Evolutionary conservation across 805 yeast species (phyloP).

Genomic region (Metschnikowia continentalis): DNA sequence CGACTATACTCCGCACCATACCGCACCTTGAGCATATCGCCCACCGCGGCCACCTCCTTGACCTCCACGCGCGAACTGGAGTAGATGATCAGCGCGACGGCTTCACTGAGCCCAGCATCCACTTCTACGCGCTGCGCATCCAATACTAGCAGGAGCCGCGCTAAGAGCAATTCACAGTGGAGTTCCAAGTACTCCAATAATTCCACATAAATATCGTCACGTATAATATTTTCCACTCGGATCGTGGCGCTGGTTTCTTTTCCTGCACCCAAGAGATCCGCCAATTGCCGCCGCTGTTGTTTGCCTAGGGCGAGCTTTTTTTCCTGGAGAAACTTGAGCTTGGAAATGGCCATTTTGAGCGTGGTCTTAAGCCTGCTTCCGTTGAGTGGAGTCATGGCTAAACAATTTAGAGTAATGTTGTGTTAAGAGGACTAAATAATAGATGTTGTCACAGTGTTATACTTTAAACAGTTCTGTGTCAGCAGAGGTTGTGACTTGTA

Average conservation of each 20-base stretch:
- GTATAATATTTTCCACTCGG: slow-evolving; percentile 76
- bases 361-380: slow-evolving; percentile 37
- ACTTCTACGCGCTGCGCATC: slow-evolving; percentile 38
- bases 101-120: slow-evolving; percentile 67
- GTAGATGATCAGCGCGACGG: slow-evolving; percentile 64
- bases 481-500: too few species aligned
- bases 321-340: slow-evolving; percentile 66
- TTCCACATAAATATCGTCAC: slow-evolving; percentile 79
- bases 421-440: neutral
- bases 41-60: slow-evolving; percentile 59
- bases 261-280: slow-evolving; percentile 63
- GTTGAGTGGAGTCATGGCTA: slow-evolving; percentile 25
- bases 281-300: slow-evolving; percentile 65
- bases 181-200: slow-evolving; percentile 74
- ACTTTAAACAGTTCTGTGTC: too few species aligned
- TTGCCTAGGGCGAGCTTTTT: slow-evolving; percentile 72
- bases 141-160: slow-evolving; percentile 62
- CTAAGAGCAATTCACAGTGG: slow-evolving; percentile 75
- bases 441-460: too few species aligned
- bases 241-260: slow-evolving; percentile 81
- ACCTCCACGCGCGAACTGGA: slow-evolving; percentile 72
- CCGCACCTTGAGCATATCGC: slow-evolving; percentile 57
- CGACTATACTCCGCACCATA: slow-evolving; percentile 67
- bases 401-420: neutral
- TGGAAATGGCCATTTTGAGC: slow-evolving; percentile 65